phyloP scores from a whole-genome alignment of 768 basidiomycete species.

The Mycena metata region DNA sequence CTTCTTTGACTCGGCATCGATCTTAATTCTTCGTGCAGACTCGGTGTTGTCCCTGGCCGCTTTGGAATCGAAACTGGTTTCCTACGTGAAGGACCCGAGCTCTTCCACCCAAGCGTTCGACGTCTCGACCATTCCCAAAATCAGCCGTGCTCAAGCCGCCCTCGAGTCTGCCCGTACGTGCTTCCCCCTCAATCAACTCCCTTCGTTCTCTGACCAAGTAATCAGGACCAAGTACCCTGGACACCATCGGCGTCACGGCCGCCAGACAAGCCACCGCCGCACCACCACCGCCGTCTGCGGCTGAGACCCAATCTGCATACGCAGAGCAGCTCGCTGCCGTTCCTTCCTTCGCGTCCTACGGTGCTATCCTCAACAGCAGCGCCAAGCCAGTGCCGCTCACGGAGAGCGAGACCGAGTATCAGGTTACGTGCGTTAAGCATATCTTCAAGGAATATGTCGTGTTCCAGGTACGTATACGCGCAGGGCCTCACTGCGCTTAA shows the following conservation, averaged over 20 bases:
- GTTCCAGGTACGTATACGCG: constrained; percentile 81
- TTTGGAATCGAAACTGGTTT: constrained; percentile 91
- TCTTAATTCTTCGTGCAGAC: constrained; percentile 65
- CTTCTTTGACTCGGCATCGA: not conserved
- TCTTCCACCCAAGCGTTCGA: constrained; percentile 86
- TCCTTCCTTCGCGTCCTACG: constrained; percentile 88
- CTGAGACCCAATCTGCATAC: constrained; percentile 91
- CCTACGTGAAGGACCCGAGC: constrained; percentile 89
- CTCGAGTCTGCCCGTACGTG: constrained; percentile 87
- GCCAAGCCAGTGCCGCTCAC: constrained; percentile 85
- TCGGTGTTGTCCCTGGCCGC: constrained; percentile 93
- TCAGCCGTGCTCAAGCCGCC: constrained; percentile 93
- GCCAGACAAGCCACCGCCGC: constrained; percentile 68
- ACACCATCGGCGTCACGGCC: constrained; percentile 83
- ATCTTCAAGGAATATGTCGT: constrained; percentile 96
- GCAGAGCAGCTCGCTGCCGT: constrained; percentile 87
- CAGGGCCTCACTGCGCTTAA: not conserved
- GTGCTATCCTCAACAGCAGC: constrained; percentile 89
- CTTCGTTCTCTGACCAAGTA: constrained; percentile 20
- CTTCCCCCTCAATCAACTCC: not conserved
- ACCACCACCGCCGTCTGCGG: constrained; percentile 84
- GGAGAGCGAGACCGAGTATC: constrained; percentile 98
- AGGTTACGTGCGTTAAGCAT: constrained; percentile 96
- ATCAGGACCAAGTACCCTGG: constrained; percentile 83
- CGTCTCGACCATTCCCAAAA: constrained; percentile 87